Evolutionary conservation across 83 land plant genomes (phyloP).

Genomic region (Diphasiastrum complanatum): DNA sequence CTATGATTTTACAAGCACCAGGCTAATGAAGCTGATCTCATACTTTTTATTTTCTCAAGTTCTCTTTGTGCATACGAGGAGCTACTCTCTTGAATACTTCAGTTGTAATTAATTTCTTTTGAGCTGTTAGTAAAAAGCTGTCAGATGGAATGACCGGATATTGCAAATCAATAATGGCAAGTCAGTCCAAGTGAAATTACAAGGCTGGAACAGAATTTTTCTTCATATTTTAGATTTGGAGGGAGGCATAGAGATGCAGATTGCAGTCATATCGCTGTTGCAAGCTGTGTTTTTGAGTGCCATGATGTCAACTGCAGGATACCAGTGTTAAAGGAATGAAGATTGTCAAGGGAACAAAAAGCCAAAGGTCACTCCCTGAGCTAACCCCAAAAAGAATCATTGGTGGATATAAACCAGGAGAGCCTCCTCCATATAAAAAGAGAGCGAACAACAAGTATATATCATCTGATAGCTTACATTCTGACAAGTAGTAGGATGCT

Average conservation of each 20-base stretch:
- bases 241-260: neutral
- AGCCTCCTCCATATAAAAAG: conserved; percentile 42
- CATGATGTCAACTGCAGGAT: conserved; percentile 1
- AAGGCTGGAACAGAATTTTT: neutral
- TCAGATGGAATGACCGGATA: too few relatives aligned
- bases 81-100: too few relatives aligned
- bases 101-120: too few relatives aligned
- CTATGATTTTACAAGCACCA: too few relatives aligned
- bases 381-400: conserved; percentile 27
- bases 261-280: neutral
- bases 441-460: conserved; percentile 31
- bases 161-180: too few relatives aligned
- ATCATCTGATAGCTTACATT: too few relatives aligned
- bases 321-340: conserved; percentile 21
- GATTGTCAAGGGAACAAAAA: conserved; percentile 33
- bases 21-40: too few relatives aligned
- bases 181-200: too few relatives aligned
- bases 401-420: conserved; percentile 31
- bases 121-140: too few relatives aligned
- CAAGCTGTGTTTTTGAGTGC: neutral
- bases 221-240: neutral
- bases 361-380: conserved; percentile 33
- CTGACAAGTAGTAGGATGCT: too few relatives aligned
- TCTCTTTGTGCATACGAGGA: too few relatives aligned
- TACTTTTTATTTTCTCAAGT: too few relatives aligned